Base-by-base conservation (phyloP, 2,329 filamentous ascomycete genomes). In the Penicillium polonicum region DNA sequence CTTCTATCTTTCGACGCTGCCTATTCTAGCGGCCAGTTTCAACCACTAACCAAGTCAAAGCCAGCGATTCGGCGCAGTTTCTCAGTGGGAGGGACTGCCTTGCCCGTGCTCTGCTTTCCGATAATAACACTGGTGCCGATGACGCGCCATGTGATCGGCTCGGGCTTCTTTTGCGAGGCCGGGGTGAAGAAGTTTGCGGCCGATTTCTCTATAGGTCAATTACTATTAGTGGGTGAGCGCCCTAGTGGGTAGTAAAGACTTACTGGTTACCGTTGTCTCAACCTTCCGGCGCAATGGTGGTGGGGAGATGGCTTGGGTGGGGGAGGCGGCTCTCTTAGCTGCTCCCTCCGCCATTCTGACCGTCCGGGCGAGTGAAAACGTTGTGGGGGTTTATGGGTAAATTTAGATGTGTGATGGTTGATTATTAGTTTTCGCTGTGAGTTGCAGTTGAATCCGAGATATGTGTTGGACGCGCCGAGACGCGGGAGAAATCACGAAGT, bases 101-200 rank as follows among this genome's bases (percentile, higher is more conserved):
- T 53, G 41, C 60, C 54, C 0, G 83, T 82, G 48, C 80, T 74
- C 70, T 91, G 92, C 59, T 83, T 86, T n/a, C 87, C 92, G 25
- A 94, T 83, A 6, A 97, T 81, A 23, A 97, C 79, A 4, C 88
- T 88, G 71, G 79, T 88, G 72, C 83, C 88, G 76, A 80, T 80
- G 73, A 82, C 72, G 9, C 81, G 74, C 91, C 94, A 97, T 10
- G 76, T 79, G 50, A 90, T 85, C 57, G 84, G 85, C 49, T 92
- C 88, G 15, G 90, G 90, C 33, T 88, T 86, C 72, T 95, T 97
- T 72, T 96, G 85, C 0, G 92, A 97, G 0, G 83, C 72, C 0
- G 92, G 92, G 0, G 88, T 96, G 76, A 97, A 97, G 79, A 97
- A 97, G 53, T 84, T 91, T 21, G 89, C 84, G 1, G 96, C 85